Evolutionary conservation across 768 basidiomycete species (phyloP), one percentile per base, ranked within the genome.

Genomic region (Hydnomerulius pinastri): DNA sequence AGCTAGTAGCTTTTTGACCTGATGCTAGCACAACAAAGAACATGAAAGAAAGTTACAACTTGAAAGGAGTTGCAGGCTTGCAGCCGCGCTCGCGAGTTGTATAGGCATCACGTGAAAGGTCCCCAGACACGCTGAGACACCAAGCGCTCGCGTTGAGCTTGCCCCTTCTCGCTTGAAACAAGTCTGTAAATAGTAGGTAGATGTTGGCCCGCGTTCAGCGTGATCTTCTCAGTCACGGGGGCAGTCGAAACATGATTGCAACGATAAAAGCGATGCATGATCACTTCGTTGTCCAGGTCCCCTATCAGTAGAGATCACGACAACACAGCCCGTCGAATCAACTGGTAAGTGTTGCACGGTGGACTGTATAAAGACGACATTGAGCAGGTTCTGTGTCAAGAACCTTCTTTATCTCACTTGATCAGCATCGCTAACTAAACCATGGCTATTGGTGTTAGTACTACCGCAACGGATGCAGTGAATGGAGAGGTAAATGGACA

Each of bases 391-490:
- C 21, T 20, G 3, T 10, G 8, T 32, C 27, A 21, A 28, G 36
- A 44, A 27, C 43, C 28, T 18, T 40, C 40, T 4, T 15, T 28
- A 21, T n/a, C n/a, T 15, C n/a, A 18, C n/a, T 20, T 43, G 24
- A 17, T n/a, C n/a, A 35, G 10, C 15, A 8, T 17, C 18, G n/a
- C 17, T 28, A 7, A 6, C 39, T 28, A 4, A 46, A 10, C n/a
- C n/a, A 63, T 61, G 60, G 15, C 44, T 32, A 48, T 52, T 39
- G 15, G 39, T 23, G 8, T 13, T n/a, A n/a, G n/a, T 12, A 17
- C 24, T 20, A 20, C 15, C 25, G n/a, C 36, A 6, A 24, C 40
- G 20, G 11, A 13, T 9, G 17, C 8, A 4, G 23, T 9, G 18
- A 30, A 38, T 18, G n/a, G 0, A 12, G 44, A 24, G 36, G 29